Evolutionary conservation across 352 stramenopile species (phyloP).

Genomic region (Hyaloperonospora brassicae): DNA sequence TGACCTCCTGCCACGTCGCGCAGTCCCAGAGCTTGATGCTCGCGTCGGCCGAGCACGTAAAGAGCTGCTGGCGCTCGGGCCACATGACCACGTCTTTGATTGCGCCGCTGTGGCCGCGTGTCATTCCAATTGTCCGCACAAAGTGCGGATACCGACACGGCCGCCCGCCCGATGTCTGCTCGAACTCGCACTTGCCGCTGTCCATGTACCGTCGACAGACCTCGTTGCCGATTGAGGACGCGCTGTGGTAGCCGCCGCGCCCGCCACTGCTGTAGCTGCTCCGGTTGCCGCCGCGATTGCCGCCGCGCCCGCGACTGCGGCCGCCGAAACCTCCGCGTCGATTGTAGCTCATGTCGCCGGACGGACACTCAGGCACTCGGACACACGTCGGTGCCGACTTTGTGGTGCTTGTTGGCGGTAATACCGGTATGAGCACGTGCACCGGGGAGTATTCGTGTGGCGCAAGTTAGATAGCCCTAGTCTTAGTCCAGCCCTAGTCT

Average conservation of each 20-base stretch:
- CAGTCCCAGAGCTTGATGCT: constrained; percentile 83
- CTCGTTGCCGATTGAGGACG: constrained; percentile 41
- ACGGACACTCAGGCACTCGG: background rate
- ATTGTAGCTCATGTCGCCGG: constrained; percentile 50
- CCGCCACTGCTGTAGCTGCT: constrained; percentile 24
- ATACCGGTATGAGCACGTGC: too few relatives aligned
- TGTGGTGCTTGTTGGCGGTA: too few relatives aligned
- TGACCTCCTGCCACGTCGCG: constrained; percentile 68
- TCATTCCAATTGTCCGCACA: constrained; percentile 77
- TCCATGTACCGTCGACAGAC: constrained; percentile 62
- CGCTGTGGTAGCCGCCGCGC: constrained; percentile 27
- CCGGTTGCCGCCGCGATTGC: constrained; percentile 25
- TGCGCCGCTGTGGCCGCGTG: constrained; percentile 53
- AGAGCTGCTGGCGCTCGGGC: constrained; percentile 60
- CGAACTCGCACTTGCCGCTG: constrained; percentile 57
- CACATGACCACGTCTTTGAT: constrained; percentile 81
- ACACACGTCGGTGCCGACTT: too few relatives aligned
- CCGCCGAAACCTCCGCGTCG: constrained; percentile 49
- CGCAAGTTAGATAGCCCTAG: too few relatives aligned
- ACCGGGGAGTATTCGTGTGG: too few relatives aligned
- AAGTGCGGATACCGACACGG: constrained; percentile 77
- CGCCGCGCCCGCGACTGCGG: constrained; percentile 42
- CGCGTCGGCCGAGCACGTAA: constrained; percentile 60
- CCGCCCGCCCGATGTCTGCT: constrained; percentile 29
- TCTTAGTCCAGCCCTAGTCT: too few relatives aligned